These are phyloP conservation scores for Leishmania major DNA, from an alignment of 208 protist genomes.

Conservation along the genomic window DNA sequence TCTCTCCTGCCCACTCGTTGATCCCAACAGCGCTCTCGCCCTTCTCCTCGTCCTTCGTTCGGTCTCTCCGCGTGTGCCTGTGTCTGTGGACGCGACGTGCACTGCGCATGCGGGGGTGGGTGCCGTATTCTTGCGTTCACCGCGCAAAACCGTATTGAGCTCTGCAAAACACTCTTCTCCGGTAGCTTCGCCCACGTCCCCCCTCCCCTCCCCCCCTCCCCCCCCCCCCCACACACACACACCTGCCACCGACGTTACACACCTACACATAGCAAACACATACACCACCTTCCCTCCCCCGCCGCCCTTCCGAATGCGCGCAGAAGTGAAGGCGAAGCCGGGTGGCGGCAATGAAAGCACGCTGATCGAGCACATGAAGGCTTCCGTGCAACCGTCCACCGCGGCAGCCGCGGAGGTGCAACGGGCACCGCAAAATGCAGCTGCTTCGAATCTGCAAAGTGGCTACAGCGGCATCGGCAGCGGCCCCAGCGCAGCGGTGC, in stretches of 20 bases:
- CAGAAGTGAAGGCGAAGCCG: not conserved
- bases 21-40: not conserved
- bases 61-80: not conserved
- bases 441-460: conserved; percentile 10
- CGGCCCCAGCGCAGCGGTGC: conserved; percentile 12
- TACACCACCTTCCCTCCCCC: not conserved
- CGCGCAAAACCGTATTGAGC: not conserved
- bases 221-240: not conserved
- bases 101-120: not conserved
- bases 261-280: not conserved
- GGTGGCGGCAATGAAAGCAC: conserved; percentile 22
- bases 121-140: not conserved
- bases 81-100: conserved; percentile 5
- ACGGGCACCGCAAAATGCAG: not conserved
- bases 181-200: not conserved
- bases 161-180: not conserved
- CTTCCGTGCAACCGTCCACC: conserved; percentile 21
- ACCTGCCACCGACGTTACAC: not conserved
- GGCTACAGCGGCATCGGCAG: conserved; percentile 24
- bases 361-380: conserved; percentile 58
- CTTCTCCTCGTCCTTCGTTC: not conserved
- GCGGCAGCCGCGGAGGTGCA: not conserved
- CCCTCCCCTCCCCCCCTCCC: not conserved
- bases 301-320: conserved; percentile 5
- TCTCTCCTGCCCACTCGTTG: not conserved